Evolutionary conservation across 2,329 filamentous ascomycete species (phyloP), one percentile per base, ranked within the genome.

Genomic region (Nemania sp.): DNA sequence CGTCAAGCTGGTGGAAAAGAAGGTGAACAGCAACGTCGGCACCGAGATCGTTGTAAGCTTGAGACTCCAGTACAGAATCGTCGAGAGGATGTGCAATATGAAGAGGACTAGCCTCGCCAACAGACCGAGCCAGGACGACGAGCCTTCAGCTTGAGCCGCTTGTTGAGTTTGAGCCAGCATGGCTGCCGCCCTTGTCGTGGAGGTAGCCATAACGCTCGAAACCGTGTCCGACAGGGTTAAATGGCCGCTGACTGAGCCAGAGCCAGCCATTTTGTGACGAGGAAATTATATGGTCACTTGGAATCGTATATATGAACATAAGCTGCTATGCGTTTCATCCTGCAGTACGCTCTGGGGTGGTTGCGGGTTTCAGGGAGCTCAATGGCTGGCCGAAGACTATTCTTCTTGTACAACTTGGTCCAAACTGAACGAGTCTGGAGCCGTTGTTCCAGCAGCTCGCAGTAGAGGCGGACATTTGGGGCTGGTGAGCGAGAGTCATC

Each of bases 1-100:
- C 0, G 95, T 99, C 80, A 96, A 81, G 75, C 91, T 97, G 65
- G 92, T 74, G 7, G 75, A 76, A 56, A 75, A 75, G 42, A 75
- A 57, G 13, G 67, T 73, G 43, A 96, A 99, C 17, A 98, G 84
- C 76, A 95, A 87, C 74, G 91, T 92, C 45, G 95, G 95, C 60
- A 97, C 76, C 15, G 91, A 96, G 67, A 98, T 92, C 25, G 94
- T 96, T 17, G 88, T 85, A 71, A 97, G 90, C 63, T 90, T 91
- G 68, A 97, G 86, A 56, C 88, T 77, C 88, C 90, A 96, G 78
- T 95, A 96, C 43, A 89, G 71, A 34, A 87, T 75, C 18, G 80
- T 82, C 17, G 86, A 85, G 43, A 84, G 73, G 42, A 85, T 70
- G 55, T 85, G 84, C 58, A 89, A 75, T 42, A 83, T 70, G 64